These are phyloP conservation scores for Fusarium chaquense DNA, from an alignment of 2,329 filamentous ascomycete genomes.

Conservation along the genomic window DNA sequence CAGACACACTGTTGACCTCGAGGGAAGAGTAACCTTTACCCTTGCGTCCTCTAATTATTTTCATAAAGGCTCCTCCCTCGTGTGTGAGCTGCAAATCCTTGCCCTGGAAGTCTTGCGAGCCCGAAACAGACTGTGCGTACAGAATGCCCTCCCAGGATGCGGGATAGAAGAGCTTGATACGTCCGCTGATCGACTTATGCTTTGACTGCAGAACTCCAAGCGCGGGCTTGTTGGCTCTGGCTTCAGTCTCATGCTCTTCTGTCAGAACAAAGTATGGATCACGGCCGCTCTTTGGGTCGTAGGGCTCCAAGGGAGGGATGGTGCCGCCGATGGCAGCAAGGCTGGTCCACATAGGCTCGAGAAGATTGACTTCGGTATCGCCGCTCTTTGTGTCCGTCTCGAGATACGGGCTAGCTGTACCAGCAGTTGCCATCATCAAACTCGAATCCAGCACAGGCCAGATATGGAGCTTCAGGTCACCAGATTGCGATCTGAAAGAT, in stretches of 20 bases:
- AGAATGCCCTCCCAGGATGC: constrained; percentile 63
- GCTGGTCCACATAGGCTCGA: constrained; percentile 60
- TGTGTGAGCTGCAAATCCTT: constrained; percentile 56
- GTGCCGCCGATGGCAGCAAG: constrained; percentile 14
- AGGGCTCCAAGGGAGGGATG: constrained; percentile 27
- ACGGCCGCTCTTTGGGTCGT: constrained; percentile 39
- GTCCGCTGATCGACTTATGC: constrained; percentile 61
- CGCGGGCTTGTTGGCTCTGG: constrained; percentile 24
- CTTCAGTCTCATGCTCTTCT: not conserved
- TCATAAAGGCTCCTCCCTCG: constrained; percentile 50
- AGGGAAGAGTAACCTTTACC: constrained; percentile 55
- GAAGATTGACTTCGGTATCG: constrained; percentile 52
- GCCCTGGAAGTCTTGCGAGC: constrained; percentile 56
- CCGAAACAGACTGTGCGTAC: constrained; percentile 55
- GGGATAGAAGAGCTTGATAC: constrained; percentile 60
- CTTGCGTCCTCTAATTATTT: constrained; percentile 55
- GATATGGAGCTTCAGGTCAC: constrained; percentile 56
- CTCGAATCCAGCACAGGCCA: constrained; percentile 57
- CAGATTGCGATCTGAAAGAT: constrained; percentile 56
- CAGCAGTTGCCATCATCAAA: constrained; percentile 14
- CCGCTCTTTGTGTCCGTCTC: constrained; percentile 61
- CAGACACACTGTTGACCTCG: constrained; percentile 50
- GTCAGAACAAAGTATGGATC: constrained; percentile 36
- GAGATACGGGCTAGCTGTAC: constrained; percentile 47
- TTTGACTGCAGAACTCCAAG: constrained; percentile 55